Percentiles rank a stretch among this genome's conserved stretches.
Evolutionary conservation across 495 filamentous ascomycete species (phyloP).

Genomic region (Immersiella caudata): DNA sequence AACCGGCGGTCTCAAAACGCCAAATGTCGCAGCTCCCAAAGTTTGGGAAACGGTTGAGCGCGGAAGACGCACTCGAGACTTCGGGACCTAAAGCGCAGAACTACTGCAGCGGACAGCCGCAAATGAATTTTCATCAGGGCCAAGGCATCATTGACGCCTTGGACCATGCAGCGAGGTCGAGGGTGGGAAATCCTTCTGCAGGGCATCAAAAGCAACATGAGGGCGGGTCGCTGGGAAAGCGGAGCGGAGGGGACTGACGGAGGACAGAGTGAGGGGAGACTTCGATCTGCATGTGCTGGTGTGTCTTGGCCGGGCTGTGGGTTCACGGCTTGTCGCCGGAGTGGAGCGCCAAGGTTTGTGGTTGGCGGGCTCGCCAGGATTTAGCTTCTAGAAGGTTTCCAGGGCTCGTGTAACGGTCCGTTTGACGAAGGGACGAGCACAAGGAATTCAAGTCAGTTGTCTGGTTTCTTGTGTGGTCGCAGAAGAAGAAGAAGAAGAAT

Average conservation of each 20-base stretch:
- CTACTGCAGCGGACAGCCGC: not conserved
- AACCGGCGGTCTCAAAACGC: constrained; percentile 15
- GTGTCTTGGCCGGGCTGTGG: not conserved
- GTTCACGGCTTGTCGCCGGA: not conserved
- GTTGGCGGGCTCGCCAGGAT: not conserved
- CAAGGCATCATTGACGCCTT: not conserved
- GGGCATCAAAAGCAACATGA: not conserved
- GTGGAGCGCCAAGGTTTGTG: not conserved
- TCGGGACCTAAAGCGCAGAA: not conserved
- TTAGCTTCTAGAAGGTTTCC: constrained; percentile 5
- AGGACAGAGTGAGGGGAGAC: not conserved
- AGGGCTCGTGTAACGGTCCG: not conserved
- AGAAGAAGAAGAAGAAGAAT: not conserved
- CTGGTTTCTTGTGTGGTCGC: not conserved
- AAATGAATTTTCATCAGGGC: not conserved
- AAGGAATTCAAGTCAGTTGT: not conserved
- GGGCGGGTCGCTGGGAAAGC: not conserved
- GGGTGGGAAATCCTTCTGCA: not conserved
- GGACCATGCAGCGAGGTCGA: not conserved
- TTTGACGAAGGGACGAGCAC: not conserved
- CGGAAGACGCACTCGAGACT: not conserved
- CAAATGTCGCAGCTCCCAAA: constrained; percentile 14
- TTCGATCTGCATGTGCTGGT: not conserved
- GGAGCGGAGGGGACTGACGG: no score
- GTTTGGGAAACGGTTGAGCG: constrained; percentile 11